A percentile compares a stretch with the other conserved stretches of the same genome.
Evolutionary conservation across 768 basidiomycete species (phyloP).

Genomic region (Leccinum sublutescens): DNA sequence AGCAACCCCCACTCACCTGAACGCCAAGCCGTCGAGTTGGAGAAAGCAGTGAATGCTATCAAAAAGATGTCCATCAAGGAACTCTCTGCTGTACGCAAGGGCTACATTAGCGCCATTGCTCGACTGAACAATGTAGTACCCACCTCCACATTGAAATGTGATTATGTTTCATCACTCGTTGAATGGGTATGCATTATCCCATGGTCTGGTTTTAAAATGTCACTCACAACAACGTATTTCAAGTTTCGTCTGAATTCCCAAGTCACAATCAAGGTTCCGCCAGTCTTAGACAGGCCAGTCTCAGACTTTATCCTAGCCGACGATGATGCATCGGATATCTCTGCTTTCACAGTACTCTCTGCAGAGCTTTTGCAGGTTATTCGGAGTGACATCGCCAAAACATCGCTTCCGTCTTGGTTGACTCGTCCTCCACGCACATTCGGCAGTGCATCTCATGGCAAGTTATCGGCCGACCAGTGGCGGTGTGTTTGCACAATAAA

Average conservation of each 20-base stretch:
- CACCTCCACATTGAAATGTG: too few species aligned
- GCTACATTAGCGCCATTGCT: too few species aligned
- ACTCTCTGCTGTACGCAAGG: too few species aligned
- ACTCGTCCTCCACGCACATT: neutral
- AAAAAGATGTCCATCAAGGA: too few species aligned
- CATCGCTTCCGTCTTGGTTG: neutral
- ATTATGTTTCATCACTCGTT: too few species aligned
- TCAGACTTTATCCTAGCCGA: neutral
- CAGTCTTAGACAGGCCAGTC: neutral
- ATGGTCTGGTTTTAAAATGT: too few species aligned
- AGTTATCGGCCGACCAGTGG: neutral
- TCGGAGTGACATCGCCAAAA: neutral
- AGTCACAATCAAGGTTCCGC: neutral
- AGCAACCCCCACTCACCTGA: too few species aligned
- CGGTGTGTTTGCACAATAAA: neutral
- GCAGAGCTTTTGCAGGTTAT: neutral
- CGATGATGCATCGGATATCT: neutral
- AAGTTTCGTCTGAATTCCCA: neutral
- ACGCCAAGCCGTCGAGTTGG: too few species aligned
- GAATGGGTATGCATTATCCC: too few species aligned
- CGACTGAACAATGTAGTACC: too few species aligned
- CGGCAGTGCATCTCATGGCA: neutral
- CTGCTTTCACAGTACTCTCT: neutral
- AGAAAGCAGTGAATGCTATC: too few species aligned
- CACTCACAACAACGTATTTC: neutral